A percentile compares a stretch with the other conserved stretches of the same genome.
phyloP scores from a whole-genome alignment of 192 early-diverging fungal genomes.

The Backusella parvicylindrica region DNA sequence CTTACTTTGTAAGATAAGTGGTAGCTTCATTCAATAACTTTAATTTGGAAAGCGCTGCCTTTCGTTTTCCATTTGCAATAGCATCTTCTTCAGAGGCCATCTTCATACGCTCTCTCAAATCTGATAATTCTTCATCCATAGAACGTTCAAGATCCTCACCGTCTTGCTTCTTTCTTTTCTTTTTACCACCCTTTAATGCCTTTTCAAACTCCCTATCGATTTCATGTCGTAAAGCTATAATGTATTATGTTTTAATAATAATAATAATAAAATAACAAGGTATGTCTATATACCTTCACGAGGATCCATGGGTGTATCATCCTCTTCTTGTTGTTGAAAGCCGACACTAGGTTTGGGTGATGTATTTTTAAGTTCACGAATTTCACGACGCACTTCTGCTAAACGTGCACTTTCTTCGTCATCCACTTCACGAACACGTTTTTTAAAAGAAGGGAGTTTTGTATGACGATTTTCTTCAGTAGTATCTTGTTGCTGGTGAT shows the following conservation, averaged over 20 bases:
- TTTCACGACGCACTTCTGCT: conserved; percentile 23
- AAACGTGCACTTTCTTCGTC: conserved; percentile 22
- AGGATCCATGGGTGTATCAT: conserved; percentile 25
- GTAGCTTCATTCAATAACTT: conserved; percentile 58
- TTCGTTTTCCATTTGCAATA: conserved; percentile 53
- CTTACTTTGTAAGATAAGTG: conserved; percentile 54
- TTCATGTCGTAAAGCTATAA: conserved; percentile 30
- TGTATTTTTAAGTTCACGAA: conserved; percentile 11
- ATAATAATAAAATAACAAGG: not conserved
- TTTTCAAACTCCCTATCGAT: conserved; percentile 27
- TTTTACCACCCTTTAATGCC: conserved; percentile 32
- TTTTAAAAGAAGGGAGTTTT: conserved; percentile 36
- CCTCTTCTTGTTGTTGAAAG: not conserved
- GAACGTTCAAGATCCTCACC: conserved; percentile 32
- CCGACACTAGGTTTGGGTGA: not conserved
- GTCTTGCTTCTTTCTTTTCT: conserved; percentile 35
- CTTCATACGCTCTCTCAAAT: conserved; percentile 33
- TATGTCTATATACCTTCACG: conserved; percentile 20
- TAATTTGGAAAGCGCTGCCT: conserved; percentile 68
- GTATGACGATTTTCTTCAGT: not conserved
- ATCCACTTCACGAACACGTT: conserved; percentile 11
- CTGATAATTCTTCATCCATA: conserved; percentile 35
- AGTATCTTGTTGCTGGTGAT: not conserved
- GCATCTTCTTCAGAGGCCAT: conserved; percentile 62
- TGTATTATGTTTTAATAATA: not conserved